Percentiles rank a stretch among this genome's conserved stretches.
Evolutionary conservation across 352 stramenopile species (phyloP).

Genomic region (Globisporangium nagaii): DNA sequence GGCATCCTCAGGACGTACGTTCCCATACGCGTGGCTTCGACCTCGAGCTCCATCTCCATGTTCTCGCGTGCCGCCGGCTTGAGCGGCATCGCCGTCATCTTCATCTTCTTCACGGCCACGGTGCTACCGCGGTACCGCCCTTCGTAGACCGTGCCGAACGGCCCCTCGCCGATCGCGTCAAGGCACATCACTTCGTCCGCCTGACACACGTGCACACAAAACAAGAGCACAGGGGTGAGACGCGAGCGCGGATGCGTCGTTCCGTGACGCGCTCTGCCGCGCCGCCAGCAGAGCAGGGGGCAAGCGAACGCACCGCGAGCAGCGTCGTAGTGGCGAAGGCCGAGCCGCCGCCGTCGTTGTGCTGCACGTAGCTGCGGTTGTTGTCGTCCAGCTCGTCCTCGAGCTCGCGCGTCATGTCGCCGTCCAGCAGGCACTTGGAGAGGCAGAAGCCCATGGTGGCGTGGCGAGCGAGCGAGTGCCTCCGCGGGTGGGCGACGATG

Average conservation of each 20-base stretch:
- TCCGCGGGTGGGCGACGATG: no score
- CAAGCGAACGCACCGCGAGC: constrained; percentile 40
- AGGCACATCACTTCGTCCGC: constrained; percentile 82
- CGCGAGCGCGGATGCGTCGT: neutral
- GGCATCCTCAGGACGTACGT: constrained; percentile 14
- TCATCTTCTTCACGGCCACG: constrained; percentile 86
- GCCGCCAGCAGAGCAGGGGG: neutral
- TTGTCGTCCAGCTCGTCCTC: constrained; percentile 78
- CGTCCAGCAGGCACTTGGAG: constrained; percentile 79
- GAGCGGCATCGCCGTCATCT: constrained; percentile 55
- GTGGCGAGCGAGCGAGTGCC: neutral
- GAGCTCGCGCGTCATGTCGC: constrained; percentile 80
- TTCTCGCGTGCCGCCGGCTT: constrained; percentile 60
- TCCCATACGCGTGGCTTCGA: constrained; percentile 79
- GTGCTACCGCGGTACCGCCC: constrained; percentile 80
- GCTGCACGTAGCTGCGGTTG: constrained; percentile 47
- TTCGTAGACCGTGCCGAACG: constrained; percentile 81
- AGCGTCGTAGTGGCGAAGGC: constrained; percentile 73
- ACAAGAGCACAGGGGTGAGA: neutral
- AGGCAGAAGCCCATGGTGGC: constrained; percentile 78
- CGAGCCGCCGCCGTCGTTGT: constrained; percentile 27
- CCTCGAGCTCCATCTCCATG: constrained; percentile 80
- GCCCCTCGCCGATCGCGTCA: constrained; percentile 71
- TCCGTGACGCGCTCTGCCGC: no score
- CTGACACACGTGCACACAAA: constrained; percentile 16